These are phyloP conservation scores for Lasiodiplodia sp. DNA, from an alignment of 2,329 filamentous ascomycete species.

Conservation along the genomic window DNA sequence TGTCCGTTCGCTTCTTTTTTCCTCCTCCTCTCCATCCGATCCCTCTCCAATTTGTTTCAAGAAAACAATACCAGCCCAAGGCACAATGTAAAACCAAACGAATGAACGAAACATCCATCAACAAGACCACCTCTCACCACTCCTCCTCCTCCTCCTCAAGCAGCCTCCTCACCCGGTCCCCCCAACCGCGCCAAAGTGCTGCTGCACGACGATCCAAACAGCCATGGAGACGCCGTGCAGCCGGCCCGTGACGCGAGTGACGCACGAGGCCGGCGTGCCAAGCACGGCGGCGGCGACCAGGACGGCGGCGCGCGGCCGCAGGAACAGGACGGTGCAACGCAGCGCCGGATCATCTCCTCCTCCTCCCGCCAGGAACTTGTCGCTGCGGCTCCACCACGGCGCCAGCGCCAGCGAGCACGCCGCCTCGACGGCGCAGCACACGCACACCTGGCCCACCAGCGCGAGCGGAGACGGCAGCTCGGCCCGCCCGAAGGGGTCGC, in stretches of 20 bases:
- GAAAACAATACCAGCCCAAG: neutral
- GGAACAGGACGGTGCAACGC: constrained; percentile 2
- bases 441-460: constrained; percentile 12
- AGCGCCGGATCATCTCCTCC: neutral
- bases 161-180: neutral
- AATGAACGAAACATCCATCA: neutral
- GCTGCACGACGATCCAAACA: constrained; percentile 4
- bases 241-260: neutral
- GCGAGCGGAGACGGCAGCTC: neutral
- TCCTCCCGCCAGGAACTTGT: neutral
- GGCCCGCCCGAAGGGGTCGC: constrained; percentile 12
- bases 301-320: neutral
- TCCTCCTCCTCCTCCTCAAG: constrained; percentile 2
- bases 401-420: neutral
- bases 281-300: neutral
- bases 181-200: neutral
- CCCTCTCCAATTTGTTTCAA: neutral
- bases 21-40: neutral
- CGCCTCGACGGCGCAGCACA: constrained; percentile 5
- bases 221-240: neutral
- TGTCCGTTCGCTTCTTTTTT: constrained; percentile 2
- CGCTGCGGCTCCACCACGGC: neutral
- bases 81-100: neutral
- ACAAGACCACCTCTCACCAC: neutral
- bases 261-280: neutral